Base-by-base conservation (phyloP, 1,284 basidiomycete species). In the Cutaneotrichosporon cutaneum region DNA sequence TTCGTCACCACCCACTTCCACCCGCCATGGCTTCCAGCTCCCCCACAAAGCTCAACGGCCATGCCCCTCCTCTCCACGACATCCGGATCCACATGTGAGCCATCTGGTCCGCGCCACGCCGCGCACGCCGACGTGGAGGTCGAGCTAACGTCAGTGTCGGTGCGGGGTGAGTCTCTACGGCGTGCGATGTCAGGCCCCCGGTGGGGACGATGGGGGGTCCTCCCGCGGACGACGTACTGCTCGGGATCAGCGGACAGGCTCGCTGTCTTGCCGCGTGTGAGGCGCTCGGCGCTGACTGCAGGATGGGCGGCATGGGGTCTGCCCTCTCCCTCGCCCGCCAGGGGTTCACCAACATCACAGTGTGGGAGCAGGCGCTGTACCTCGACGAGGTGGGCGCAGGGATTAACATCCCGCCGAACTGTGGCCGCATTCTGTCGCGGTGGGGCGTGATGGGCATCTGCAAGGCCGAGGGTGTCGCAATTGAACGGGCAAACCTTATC, bases 301-400 rank as follows among this genome's bases (percentile, higher is more conserved):
- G 73, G 47, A 72, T 76, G 67, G 76, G 72, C 10, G 76, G 76
- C 9, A 65, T 74, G 59, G 67, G 66, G 22, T 65, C 70, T 7
- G 76, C 76, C 21, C 65, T 77, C 13, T 68, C 76, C 5, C 63
- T 77, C 24, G 70, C 74, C 16, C 56, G 62, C 33, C 58, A 70
- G 33, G 76, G 76, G 13, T 76, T 73, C 64, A 65, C 47, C 30
- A 63, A 75, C 56, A 75, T 77, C 42, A 65, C 65, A 22, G 70
- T 77, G 2, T 77, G 66, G 63, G 76, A 77, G 61, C 55, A 66
- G 11, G 74, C 76, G 2, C 51, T 66, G 13, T 60, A 56, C 3
- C 54, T 77, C 3, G 74, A 71, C 45, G 75, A 77, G 48, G 74
- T 77, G 3, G 76, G 76, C 14, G 75, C 73, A 0, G 74, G 76